A percentile compares a stretch with the other conserved stretches of the same genome.
phyloP scores from a whole-genome alignment of 2,329 filamentous ascomycete genomes.

The Harringtonia lauricola region DNA sequence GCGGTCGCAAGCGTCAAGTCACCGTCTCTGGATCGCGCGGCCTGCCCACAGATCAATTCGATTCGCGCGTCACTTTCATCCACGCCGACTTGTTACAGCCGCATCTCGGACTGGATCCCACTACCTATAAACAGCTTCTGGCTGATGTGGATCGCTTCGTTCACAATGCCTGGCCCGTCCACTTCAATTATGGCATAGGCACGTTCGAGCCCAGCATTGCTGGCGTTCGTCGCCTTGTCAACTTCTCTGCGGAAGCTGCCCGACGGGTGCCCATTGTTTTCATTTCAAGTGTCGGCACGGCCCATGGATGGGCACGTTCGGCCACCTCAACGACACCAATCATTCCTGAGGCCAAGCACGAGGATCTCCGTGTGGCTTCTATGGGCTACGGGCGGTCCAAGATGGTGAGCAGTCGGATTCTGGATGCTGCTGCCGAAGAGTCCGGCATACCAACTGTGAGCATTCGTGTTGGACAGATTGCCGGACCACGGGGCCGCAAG shows the following conservation, averaged over 20 bases:
- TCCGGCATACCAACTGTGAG: slow-evolving; percentile 27
- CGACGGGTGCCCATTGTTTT: slow-evolving; percentile 29
- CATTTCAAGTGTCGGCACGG: slow-evolving; percentile 30
- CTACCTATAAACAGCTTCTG: slow-evolving; percentile 23
- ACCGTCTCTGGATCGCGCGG: slow-evolving; percentile 12
- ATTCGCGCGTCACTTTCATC: slow-evolving; percentile 29
- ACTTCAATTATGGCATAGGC: slow-evolving; percentile 36
- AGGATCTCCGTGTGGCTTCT: slow-evolving; percentile 16
- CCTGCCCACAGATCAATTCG: neutral
- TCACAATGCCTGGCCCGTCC: slow-evolving; percentile 46
- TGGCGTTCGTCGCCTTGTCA: slow-evolving; percentile 36
- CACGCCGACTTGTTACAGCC: slow-evolving; percentile 35
- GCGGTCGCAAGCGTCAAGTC: slow-evolving; percentile 25
- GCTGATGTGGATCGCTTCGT: slow-evolving; percentile 33
- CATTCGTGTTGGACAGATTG: slow-evolving; percentile 37
- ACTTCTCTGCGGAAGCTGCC: slow-evolving; percentile 22
- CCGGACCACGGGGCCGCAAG: slow-evolving; percentile 23
- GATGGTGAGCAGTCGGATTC: slow-evolving; percentile 27
- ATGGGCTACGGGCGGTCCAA: slow-evolving; percentile 35
- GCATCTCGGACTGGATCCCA: slow-evolving; percentile 32
- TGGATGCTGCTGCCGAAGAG: slow-evolving; percentile 25
- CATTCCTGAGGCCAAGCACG: too few species aligned
- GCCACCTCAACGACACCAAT: slow-evolving; percentile 21
- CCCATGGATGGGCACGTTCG: slow-evolving; percentile 11
- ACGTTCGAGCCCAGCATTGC: slow-evolving; percentile 39